phyloP scores from a whole-genome alignment of 441 rosid species.

The Bruguiera hainesii region DNA sequence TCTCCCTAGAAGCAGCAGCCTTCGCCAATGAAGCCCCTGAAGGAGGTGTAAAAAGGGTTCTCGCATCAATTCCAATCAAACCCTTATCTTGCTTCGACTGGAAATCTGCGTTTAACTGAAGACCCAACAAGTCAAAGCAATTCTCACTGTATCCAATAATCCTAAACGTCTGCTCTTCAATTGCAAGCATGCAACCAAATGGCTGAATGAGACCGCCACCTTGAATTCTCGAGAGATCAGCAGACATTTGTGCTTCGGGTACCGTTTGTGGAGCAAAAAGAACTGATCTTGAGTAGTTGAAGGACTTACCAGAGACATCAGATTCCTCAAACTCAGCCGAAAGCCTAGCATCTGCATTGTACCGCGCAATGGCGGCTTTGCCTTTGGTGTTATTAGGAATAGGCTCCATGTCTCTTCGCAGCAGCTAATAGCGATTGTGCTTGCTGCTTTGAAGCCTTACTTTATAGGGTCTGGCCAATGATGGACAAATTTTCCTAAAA shows the following conservation, averaged over 20 bases:
- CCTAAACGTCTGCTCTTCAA: constrained; percentile 55
- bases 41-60: constrained; percentile 53
- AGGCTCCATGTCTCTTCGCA: constrained; percentile 51
- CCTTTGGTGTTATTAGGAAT: constrained; percentile 18
- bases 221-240: constrained; percentile 64
- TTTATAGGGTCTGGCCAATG: not conserved
- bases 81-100: constrained; percentile 24
- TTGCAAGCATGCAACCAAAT: constrained; percentile 70
- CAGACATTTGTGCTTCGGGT: constrained; percentile 57
- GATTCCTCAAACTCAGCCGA: constrained; percentile 73
- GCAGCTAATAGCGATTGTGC: constrained; percentile 38
- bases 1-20: constrained; percentile 59
- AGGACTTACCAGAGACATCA: constrained; percentile 55
- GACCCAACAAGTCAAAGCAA: constrained; percentile 48
- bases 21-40: constrained; percentile 55
- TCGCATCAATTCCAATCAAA: constrained; percentile 67
- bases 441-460: constrained; percentile 14
- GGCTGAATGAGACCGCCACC: constrained; percentile 77
- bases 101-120: constrained; percentile 22
- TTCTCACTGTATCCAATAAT: constrained; percentile 66
- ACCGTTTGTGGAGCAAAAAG: constrained; percentile 45
- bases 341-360: constrained; percentile 68
- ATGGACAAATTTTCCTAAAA: not conserved
- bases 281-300: constrained; percentile 66
- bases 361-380: constrained; percentile 48